Evolutionary conservation across 805 yeast genomes (phyloP), one percentile per base, ranked within the genome.

Genomic region (Blastobotrys mokoenaii): DNA sequence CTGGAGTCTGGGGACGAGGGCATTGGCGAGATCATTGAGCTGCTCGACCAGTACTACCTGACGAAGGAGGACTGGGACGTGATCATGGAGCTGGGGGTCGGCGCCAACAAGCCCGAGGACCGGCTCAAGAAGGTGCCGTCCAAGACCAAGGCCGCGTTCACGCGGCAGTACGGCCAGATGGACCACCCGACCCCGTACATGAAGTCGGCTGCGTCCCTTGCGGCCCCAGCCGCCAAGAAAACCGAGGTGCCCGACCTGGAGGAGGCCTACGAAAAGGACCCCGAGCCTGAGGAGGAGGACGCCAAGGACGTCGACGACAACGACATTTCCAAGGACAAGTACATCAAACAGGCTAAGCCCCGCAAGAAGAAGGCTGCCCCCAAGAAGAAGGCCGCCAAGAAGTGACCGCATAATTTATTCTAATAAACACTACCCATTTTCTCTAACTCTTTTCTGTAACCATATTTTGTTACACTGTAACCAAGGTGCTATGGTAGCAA

Each of bases 31-130:
- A 82, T 84, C 2, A 79, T 93, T 41, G 68, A 70, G n/a, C 56
- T 77, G 1, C 73, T 93, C 84, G 99, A 93, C 63, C 70, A 77
- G 31, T 93, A 93, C 63, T 93, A 79, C 57, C 62, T 93, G 33
- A 84, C 95, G 6, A 83, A 79, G 56, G 95, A 89, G 47, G 97
- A 93, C 63, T 90, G 95, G 89, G 97, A 90, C 58, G 74, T 73
- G 17, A 67, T 93, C 9, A 71, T 87, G 74, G 97, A 89, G 51
- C 76, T 89, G 50, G 82, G 86, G 14, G 80, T 88, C 10, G 95
- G 95, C 0, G 58, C 62, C 6, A 61, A 62, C 29, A 58, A 55
- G 25, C 67, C 70, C 29, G 72, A 70, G 11, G 71, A 63, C 12
- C 57, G 63, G 31, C 70, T 76, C 14, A 85, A 85, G 63, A 73